Percentiles rank a stretch among this genome's conserved stretches.
phyloP scores from a whole-genome alignment of 1,139 yeast genomes.

The Kodamaea derodonti region DNA sequence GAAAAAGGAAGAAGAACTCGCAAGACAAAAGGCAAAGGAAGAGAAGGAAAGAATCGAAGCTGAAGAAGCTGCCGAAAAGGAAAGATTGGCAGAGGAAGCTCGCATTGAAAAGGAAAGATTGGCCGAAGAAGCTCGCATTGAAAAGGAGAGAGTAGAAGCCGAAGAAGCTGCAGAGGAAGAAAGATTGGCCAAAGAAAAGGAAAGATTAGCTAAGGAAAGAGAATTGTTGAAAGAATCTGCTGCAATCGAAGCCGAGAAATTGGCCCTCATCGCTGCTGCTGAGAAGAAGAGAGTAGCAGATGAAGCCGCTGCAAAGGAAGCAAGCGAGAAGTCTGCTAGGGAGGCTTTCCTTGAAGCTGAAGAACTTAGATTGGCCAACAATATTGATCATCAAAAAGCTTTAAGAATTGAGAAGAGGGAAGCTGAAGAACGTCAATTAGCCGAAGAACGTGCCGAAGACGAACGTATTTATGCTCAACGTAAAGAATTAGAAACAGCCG shows the following conservation, averaged over 20 bases:
- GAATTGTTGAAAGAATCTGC: constrained; percentile 22
- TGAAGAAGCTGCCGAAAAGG: constrained; percentile 29
- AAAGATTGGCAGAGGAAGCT: constrained; percentile 25
- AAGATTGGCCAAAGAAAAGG: constrained; percentile 11
- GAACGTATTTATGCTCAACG: constrained; percentile 27
- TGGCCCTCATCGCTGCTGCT: constrained; percentile 11
- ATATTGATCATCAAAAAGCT: constrained; percentile 27
- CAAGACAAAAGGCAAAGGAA: constrained; percentile 32
- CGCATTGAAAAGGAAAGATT: constrained; percentile 14
- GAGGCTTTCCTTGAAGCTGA: constrained; percentile 10
- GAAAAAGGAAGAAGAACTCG: constrained; percentile 45
- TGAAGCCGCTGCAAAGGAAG: constrained; percentile 7
- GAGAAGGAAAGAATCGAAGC: constrained; percentile 30
- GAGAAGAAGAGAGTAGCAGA: constrained; percentile 6
- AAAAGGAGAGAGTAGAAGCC: constrained; percentile 6
- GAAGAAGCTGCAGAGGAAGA: constrained; percentile 7
- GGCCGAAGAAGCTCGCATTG: constrained; percentile 11
- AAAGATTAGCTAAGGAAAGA: constrained; percentile 5
- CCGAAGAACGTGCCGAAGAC: constrained; percentile 24
- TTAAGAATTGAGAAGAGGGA: constrained; percentile 26
- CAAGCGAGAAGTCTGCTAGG: constrained; percentile 7
- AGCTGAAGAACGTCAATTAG: constrained; percentile 23
- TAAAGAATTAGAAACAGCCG: constrained; percentile 17
- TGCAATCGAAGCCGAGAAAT: constrained; percentile 14
- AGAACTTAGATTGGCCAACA: constrained; percentile 19